Conservation (phyloP, 176 grass and related monocot species). For the Oryza longistaminata region DNA sequence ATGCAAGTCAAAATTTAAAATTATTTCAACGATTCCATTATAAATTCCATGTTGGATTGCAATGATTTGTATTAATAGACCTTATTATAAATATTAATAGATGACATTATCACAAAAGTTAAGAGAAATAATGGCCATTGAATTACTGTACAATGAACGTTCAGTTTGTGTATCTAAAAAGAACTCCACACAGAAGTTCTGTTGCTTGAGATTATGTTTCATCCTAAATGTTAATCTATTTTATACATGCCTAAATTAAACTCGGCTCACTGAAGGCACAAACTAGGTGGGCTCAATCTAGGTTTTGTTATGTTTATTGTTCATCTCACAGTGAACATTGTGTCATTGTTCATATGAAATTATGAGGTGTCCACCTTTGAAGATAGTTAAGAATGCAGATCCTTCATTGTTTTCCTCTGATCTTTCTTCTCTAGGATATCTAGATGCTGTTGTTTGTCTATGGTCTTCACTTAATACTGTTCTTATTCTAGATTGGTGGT, state of each 20-base stretch:
- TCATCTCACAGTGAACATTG: not conserved
- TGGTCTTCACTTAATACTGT: too few relatives aligned
- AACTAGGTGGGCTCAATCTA: not conserved
- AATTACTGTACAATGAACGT: not conserved
- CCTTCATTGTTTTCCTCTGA: not conserved
- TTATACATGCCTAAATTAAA: not conserved
- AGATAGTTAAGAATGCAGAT: not conserved
- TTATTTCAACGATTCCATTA: too few relatives aligned
- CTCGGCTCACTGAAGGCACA: not conserved
- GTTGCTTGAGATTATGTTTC: not conserved
- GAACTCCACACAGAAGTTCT: not conserved
- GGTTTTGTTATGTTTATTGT: not conserved
- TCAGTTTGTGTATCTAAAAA: not conserved
- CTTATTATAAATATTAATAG: not conserved
- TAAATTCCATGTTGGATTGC: too few relatives aligned
- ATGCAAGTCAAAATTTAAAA: too few relatives aligned
- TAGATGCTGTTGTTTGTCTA: not conserved
- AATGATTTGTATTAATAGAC: too few relatives aligned
- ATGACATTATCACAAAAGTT: not conserved
- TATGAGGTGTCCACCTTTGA: not conserved
- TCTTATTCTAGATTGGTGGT: too few relatives aligned
- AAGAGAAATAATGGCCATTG: not conserved
- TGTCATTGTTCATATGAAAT: not conserved
- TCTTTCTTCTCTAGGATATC: not conserved
- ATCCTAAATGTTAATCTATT: not conserved